Percentiles rank a stretch among this genome's conserved stretches.
Conservation (phyloP, 257 asterid species). For the Solanum chiquidenum region DNA sequence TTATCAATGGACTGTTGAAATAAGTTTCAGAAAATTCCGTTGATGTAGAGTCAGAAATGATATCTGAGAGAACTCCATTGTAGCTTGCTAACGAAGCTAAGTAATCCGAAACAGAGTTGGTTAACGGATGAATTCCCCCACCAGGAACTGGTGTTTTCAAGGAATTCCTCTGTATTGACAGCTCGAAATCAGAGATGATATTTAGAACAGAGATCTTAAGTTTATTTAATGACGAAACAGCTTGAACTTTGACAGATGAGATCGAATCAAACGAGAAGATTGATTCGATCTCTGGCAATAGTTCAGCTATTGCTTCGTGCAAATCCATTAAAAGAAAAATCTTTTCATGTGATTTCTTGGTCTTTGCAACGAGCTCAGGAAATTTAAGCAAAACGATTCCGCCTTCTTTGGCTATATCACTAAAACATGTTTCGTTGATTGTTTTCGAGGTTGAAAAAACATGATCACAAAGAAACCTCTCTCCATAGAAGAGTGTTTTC, state of each 20-base stretch:
- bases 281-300: slow-evolving; percentile 49
- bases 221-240: slow-evolving; percentile 30
- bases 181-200: slow-evolving; percentile 36
- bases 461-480: slow-evolving; percentile 45
- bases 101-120: slow-evolving; percentile 39
- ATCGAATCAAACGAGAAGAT: slow-evolving; percentile 40
- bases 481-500: slow-evolving; percentile 39
- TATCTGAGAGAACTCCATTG: slow-evolving; percentile 35
- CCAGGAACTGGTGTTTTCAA: slow-evolving; percentile 28
- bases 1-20: slow-evolving; percentile 18
- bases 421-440: slow-evolving; percentile 45
- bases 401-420: slow-evolving; percentile 32
- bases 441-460: slow-evolving; percentile 38
- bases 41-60: slow-evolving; percentile 13
- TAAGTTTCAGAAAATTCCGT: slow-evolving; percentile 21
- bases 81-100: slow-evolving; percentile 32
- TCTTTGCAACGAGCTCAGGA: slow-evolving; percentile 42
- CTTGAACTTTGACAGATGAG: slow-evolving; percentile 41
- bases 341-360: slow-evolving; percentile 35
- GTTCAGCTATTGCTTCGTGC: slow-evolving; percentile 30
- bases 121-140: slow-evolving; percentile 57
- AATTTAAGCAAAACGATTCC: slow-evolving; percentile 40
- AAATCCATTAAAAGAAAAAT: slow-evolving; percentile 25
- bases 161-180: slow-evolving; percentile 42
- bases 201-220: slow-evolving; percentile 29